These are phyloP conservation scores for Zostera marina DNA, from an alignment of 116 monocot genomes.

Conservation along the genomic window DNA sequence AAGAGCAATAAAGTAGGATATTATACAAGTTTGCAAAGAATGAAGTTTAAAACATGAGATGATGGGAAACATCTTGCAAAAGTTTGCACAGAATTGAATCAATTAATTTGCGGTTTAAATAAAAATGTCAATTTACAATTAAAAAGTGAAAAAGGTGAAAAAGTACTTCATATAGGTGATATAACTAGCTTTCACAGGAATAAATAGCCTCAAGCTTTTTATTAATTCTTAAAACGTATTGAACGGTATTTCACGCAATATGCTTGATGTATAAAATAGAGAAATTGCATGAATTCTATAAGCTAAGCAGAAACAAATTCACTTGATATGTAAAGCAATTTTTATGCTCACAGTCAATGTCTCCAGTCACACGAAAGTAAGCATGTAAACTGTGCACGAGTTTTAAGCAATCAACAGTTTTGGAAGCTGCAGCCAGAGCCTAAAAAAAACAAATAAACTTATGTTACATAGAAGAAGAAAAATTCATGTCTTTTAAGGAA, in stretches of 20 bases:
- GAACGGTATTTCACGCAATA: not conserved
- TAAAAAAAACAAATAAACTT: slow-evolving; percentile 14
- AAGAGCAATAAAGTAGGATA: not conserved
- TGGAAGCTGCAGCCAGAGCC: slow-evolving; percentile 95
- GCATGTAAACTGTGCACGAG: slow-evolving; percentile 80
- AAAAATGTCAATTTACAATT: not conserved
- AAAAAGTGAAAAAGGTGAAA: not conserved
- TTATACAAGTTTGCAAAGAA: not conserved
- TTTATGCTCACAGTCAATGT: slow-evolving; percentile 35
- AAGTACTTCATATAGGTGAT: not conserved
- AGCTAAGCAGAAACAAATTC: not conserved
- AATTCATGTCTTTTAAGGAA: too few relatives aligned
- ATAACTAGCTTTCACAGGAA: not conserved
- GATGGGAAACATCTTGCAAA: not conserved
- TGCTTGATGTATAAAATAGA: not conserved
- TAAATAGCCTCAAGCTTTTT: not conserved
- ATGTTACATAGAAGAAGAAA: too few relatives aligned
- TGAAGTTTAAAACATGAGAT: not conserved
- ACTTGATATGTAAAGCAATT: not conserved
- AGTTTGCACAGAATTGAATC: not conserved
- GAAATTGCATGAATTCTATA: not conserved
- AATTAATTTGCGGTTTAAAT: not conserved
- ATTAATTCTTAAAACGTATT: not conserved
- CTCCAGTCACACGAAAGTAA: slow-evolving; percentile 78
- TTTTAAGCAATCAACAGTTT: slow-evolving; percentile 90